Base-by-base conservation (phyloP, 306 rosid genomes). In the Calophaca sinica region DNA sequence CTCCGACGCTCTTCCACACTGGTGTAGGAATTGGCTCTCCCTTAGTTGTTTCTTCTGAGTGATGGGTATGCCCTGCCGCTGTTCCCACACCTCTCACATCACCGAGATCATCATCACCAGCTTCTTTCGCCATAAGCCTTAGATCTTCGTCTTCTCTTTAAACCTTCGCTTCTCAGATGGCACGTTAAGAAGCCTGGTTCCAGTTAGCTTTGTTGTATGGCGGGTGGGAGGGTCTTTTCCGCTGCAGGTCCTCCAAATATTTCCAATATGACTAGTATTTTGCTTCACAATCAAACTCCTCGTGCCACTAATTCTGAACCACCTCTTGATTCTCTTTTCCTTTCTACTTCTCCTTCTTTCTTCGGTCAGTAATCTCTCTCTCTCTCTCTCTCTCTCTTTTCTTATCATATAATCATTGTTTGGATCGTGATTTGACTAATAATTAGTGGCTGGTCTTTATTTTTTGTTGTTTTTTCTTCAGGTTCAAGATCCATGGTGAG, bases 71-170 rank as follows among this genome's bases (percentile, higher is more conserved):
- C 86, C 87, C 81, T 77, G 90, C 86, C 96, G 96, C 46, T 90
- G 93, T 89, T 93, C 96, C 77, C 91, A 85, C 81, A 93, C 98
- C 64, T 93, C 94, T 13, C 96, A 93, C 89, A 90, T 93, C 89
- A 93, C 96, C 26, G 94, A 86, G 77, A 88, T 93, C 87, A 90
- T 93, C 68, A 90, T 88, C 86, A 93, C 98, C 84, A 93, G 96
- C 83, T 93, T 93, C 90, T 93, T 93, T 32, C 98, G 94, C 89
- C 98, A 90, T 62, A 92, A 92, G 86, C 51, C 83, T 72, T 90
- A 90, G 77, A 72, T 80, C 61, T 53, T 51, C 59, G 4, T 33
- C 1, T 1, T 8, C 7, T 53, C 11, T 53, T 53, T 20, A 20
- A 20, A 20, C 26, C 26, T 20, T 20, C 26, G 26, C 26, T 20